Percentiles rank a stretch among this genome's conserved stretches.
Evolutionary conservation across 805 yeast species (phyloP).

Genomic region (Pichia thaimueangensis): DNA sequence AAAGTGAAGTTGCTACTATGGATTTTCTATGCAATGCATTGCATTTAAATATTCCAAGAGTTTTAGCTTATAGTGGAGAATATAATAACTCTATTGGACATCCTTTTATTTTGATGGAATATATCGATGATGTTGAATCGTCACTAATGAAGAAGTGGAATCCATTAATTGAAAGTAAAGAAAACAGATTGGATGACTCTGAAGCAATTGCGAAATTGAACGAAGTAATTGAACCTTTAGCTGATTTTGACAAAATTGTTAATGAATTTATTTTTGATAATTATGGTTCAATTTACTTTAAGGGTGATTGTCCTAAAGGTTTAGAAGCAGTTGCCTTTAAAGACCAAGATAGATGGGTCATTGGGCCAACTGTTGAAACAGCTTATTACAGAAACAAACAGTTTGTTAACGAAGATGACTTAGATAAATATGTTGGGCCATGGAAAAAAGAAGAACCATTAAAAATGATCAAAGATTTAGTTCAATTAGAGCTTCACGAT

Average conservation of each 20-base stretch:
- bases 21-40: conserved; percentile 69
- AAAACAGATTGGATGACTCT: conserved; percentile 46
- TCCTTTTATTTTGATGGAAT: conserved; percentile 81
- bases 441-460: conserved; percentile 57
- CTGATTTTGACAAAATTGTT: conserved; percentile 36
- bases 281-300: conserved; percentile 79
- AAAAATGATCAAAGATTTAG: conserved; percentile 59
- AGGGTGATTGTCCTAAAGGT: conserved; percentile 49
- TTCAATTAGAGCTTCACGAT: conserved; percentile 58
- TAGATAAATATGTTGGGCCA: conserved; percentile 64
- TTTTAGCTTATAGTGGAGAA: conserved; percentile 58
- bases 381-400: conserved; percentile 66
- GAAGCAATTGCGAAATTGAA: conserved; percentile 44
- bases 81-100: conserved; percentile 55
- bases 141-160: conserved; percentile 82
- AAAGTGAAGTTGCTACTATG: conserved; percentile 89
- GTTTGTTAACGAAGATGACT: conserved; percentile 42
- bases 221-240: conserved; percentile 63
- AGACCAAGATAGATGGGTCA: conserved; percentile 77
- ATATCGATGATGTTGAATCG: conserved; percentile 60
- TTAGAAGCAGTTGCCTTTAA: conserved; percentile 38
- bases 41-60: conserved; percentile 66
- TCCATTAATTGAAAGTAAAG: conserved; percentile 49
- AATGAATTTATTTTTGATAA: conserved; percentile 52
- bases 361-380: conserved; percentile 86